Percentiles rank a stretch among this genome's conserved stretches.
phyloP scores from a whole-genome alignment of 2,329 filamentous ascomycete species.

The Fusarium chuoi region DNA sequence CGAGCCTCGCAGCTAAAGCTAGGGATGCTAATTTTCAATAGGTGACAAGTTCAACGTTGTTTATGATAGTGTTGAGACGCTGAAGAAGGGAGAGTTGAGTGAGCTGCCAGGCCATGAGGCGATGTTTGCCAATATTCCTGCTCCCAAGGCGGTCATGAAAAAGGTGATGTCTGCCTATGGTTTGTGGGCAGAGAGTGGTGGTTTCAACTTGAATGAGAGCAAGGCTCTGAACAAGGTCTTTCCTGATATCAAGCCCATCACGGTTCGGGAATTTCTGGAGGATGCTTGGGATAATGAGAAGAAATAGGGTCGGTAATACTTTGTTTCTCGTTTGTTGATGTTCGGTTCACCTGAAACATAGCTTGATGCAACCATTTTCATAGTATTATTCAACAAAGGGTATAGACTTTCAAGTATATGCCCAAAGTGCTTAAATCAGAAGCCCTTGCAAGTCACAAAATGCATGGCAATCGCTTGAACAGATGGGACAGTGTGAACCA shows the following conservation, averaged over 20 bases:
- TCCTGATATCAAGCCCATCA: neutral
- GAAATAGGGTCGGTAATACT: neutral
- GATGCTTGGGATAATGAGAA: neutral
- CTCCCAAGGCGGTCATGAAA: neutral
- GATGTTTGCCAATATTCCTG: neutral
- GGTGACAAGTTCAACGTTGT: neutral
- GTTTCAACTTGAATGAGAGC: slow-evolving; percentile 1
- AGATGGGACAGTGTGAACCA: neutral
- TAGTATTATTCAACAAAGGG: neutral
- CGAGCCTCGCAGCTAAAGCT: accelerated
- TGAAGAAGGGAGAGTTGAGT: slow-evolving; percentile 8
- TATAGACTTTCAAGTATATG: neutral
- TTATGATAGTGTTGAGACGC: neutral
- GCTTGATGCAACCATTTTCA: neutral
- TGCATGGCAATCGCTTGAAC: no score
- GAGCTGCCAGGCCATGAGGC: neutral
- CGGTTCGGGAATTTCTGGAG: neutral
- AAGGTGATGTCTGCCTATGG: neutral
- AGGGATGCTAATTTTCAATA: neutral
- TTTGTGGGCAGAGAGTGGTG: neutral
- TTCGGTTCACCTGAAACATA: no score
- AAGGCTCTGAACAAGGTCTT: neutral
- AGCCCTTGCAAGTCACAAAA: no score
- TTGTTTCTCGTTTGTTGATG: neutral
- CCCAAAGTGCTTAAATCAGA: no score